phyloP scores from a whole-genome alignment of 2,329 filamentous ascomycete species.

The Ascochyta pisi region DNA sequence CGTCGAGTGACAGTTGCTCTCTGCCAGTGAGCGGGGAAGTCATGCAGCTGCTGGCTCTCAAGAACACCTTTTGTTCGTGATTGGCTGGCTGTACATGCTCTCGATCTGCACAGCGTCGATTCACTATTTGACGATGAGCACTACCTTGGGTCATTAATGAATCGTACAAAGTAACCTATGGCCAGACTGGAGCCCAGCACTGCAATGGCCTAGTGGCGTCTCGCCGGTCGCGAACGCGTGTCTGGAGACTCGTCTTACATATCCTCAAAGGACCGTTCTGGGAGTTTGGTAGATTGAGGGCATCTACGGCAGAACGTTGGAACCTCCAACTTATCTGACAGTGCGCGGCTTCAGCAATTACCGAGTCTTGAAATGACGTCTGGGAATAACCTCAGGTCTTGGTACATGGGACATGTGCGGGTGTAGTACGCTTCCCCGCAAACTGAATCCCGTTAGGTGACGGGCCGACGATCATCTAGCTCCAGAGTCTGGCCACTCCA shows the following conservation, averaged over 20 bases:
- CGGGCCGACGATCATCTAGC: conserved; percentile 30
- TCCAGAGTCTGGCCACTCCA: conserved; percentile 28
- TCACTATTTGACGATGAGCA: conserved; percentile 6
- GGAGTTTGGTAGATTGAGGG: not conserved
- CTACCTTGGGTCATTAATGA: conserved; percentile 4
- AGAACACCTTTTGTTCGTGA: not conserved
- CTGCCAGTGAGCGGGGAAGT: conserved; percentile 16
- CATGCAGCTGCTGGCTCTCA: not conserved
- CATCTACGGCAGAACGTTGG: not conserved
- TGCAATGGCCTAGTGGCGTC: conserved; percentile 1
- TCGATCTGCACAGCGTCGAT: conserved; percentile 15
- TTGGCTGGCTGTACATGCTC: conserved; percentile 12
- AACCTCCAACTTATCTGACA: not conserved
- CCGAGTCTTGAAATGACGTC: conserved; percentile 22
- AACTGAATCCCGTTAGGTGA: conserved; percentile 28
- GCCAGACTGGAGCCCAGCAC: conserved; percentile 6
- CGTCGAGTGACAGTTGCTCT: conserved; percentile 6
- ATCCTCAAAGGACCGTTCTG: not conserved
- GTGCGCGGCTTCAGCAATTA: not conserved
- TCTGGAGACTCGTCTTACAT: not conserved
- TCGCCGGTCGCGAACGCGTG: not conserved
- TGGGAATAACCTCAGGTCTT: conserved; percentile 23
- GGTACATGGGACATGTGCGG: conserved; percentile 1
- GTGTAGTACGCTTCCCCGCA: conserved; percentile 41
- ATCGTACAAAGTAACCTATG: conserved; percentile 10